These are phyloP conservation scores for Sporisorium exsertum DNA, from an alignment of 1,284 basidiomycete species.

Conservation along the genomic window DNA sequence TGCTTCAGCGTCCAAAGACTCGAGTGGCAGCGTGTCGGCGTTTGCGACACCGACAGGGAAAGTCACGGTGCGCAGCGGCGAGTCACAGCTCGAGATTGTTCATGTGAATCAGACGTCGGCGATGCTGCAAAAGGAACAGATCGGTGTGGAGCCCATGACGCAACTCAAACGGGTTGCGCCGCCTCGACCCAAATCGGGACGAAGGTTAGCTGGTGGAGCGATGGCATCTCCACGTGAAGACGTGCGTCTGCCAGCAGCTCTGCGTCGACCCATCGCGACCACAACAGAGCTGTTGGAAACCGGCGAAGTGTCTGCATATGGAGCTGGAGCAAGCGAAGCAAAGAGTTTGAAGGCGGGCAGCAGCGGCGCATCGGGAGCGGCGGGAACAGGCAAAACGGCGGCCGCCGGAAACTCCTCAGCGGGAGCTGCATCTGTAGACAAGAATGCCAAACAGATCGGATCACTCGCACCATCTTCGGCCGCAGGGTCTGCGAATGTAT, in stretches of 20 bases:
- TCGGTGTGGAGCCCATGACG: slow-evolving; percentile 43
- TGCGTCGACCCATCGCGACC: slow-evolving; percentile 27
- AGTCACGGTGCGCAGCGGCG: slow-evolving; percentile 40
- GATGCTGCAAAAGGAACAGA: slow-evolving; percentile 61
- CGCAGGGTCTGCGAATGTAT: slow-evolving; percentile 20
- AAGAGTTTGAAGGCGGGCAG: slow-evolving; percentile 7
- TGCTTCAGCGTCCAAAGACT: slow-evolving; percentile 7
- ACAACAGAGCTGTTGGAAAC: slow-evolving; percentile 22
- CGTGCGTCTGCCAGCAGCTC: slow-evolving; percentile 29
- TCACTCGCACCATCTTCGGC: slow-evolving; percentile 11
- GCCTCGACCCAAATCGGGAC: slow-evolving; percentile 27
- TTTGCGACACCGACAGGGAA: slow-evolving; percentile 42
- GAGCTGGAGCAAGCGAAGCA: neutral
- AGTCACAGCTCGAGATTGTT: slow-evolving; percentile 48
- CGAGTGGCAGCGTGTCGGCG: slow-evolving; percentile 7
- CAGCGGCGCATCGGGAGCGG: neutral
- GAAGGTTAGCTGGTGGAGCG: slow-evolving; percentile 26
- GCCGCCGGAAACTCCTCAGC: neutral
- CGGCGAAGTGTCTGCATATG: neutral
- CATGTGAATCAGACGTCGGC: slow-evolving; percentile 64
- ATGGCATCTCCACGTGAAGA: slow-evolving; percentile 5
- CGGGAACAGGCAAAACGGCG: neutral
- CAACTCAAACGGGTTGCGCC: slow-evolving; percentile 38
- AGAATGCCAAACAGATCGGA: slow-evolving; percentile 7
- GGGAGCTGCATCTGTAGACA: slow-evolving; percentile 8